These are phyloP conservation scores for Hypsizygus ulmarius DNA, from an alignment of 1,284 basidiomycete species.

Conservation along the genomic window DNA sequence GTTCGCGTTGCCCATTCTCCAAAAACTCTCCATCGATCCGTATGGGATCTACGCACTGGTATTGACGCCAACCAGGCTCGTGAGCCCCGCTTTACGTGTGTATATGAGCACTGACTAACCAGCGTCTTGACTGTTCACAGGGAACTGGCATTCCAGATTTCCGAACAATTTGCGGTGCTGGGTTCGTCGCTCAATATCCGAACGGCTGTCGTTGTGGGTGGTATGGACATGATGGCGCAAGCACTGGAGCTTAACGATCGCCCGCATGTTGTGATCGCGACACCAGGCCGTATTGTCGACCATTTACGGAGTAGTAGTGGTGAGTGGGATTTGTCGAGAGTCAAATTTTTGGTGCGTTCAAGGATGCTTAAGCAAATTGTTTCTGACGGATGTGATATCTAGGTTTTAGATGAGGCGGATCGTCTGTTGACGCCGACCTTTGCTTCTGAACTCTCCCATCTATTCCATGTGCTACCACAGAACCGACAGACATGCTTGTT, in stretches of 20 bases:
- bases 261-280: conserved; percentile 95
- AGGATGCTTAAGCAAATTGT: too few species aligned
- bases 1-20: conserved; percentile 94
- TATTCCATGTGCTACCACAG: conserved; percentile 79
- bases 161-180: conserved; percentile 93
- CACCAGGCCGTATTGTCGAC: conserved; percentile 94
- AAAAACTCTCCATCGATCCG: conserved; percentile 84
- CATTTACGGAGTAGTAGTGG: conserved; percentile 78
- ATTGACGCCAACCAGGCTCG: conserved; percentile 89
- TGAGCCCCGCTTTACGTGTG: conserved; percentile 6
- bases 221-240: conserved; percentile 98
- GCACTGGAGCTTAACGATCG: conserved; percentile 82
- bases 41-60: conserved; percentile 94
- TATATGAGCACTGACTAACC: neutral
- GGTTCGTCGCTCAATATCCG: conserved; percentile 79
- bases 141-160: conserved; percentile 95
- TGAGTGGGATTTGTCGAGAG: conserved; percentile 82
- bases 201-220: conserved; percentile 91
- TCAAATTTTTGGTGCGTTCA: conserved; percentile 78
- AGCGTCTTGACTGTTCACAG: conserved; percentile 41
- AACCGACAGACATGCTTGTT: conserved; percentile 95
- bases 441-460: conserved; percentile 77
- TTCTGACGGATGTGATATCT: neutral
- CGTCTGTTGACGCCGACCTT: conserved; percentile 90
- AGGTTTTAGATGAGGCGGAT: conserved; percentile 97